A percentile compares a stretch with the other conserved stretches of the same genome.
These are phyloP conservation scores for Coriolopsis trogii DNA, from an alignment of 1,284 basidiomycete genomes.

Conservation along the genomic window DNA sequence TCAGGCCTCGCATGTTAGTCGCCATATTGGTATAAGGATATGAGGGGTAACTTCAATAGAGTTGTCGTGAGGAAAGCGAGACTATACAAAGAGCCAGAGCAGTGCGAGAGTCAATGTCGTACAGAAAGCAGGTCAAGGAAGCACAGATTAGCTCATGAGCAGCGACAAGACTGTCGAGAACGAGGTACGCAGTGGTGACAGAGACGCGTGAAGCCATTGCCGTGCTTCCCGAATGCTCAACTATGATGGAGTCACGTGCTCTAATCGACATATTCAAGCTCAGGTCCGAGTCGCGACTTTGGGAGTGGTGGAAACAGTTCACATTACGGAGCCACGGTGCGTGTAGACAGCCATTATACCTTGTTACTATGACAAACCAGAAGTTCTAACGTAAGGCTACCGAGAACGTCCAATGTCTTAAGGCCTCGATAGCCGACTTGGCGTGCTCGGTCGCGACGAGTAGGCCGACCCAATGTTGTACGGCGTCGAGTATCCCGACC, in stretches of 20 bases:
- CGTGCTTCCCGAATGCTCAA: not conserved
- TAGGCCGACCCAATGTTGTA: constrained; percentile 46
- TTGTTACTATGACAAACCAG: constrained; percentile 11
- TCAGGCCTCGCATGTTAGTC: constrained; percentile 86
- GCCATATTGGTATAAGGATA: constrained; percentile 60
- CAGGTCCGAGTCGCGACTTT: not conserved
- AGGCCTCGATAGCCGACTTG: constrained; percentile 47
- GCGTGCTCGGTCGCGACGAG: constrained; percentile 67
- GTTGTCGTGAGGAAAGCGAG: constrained; percentile 7
- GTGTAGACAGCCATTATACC: constrained; percentile 11
- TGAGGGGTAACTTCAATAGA: constrained; percentile 11
- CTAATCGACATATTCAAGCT: not conserved
- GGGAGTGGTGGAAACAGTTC: not conserved
- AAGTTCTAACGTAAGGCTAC: not conserved
- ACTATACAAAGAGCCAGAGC: constrained; percentile 1
- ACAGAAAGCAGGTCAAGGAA: not conserved
- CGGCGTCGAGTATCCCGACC: constrained; percentile 51
- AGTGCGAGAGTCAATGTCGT: not conserved
- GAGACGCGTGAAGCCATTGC: not conserved
- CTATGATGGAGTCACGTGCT: not conserved
- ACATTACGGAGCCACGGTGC: constrained; percentile 12
- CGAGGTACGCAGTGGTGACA: not conserved
- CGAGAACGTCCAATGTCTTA: constrained; percentile 1
- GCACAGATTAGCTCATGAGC: constrained; percentile 10
- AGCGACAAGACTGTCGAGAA: not conserved